Conservation (phyloP, 2,329 filamentous ascomycete species). For the Fusarium setosum region DNA sequence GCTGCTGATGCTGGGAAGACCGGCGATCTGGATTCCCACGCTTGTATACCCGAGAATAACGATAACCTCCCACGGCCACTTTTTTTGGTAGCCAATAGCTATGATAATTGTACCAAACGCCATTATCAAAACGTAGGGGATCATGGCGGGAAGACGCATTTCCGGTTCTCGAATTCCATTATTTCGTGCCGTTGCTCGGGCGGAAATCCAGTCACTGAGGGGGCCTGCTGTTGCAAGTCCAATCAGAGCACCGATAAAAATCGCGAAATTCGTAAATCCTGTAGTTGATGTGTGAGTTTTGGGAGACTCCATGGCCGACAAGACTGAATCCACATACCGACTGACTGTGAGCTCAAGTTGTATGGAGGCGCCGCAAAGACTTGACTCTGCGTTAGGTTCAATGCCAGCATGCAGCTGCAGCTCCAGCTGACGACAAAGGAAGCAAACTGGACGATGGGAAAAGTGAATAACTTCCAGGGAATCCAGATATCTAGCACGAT, state of each 20-base stretch:
- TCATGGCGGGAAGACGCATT: slow-evolving; percentile 52
- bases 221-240: slow-evolving; percentile 56
- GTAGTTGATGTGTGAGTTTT: not conserved
- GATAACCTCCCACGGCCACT: slow-evolving; percentile 61
- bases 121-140: not conserved
- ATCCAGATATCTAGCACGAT: not conserved
- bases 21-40: slow-evolving; percentile 50
- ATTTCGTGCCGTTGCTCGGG: slow-evolving; percentile 53
- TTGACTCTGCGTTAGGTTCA: slow-evolving; percentile 19
- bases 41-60: slow-evolving; percentile 59
- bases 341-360: slow-evolving; percentile 16
- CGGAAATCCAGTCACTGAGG: slow-evolving; percentile 57
- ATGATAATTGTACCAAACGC: slow-evolving; percentile 49
- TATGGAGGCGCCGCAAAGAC: slow-evolving; percentile 22
- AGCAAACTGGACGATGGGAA: slow-evolving; percentile 17
- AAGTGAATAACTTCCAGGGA: slow-evolving; percentile 2
- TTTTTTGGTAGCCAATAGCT: slow-evolving; percentile 55
- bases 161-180: slow-evolving; percentile 60
- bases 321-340: not conserved
- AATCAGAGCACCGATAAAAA: slow-evolving; percentile 54
- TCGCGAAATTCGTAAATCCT: slow-evolving; percentile 61
- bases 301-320: too few species aligned
- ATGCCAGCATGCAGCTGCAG: slow-evolving; percentile 12
- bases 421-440: slow-evolving; percentile 18
- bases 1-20: slow-evolving; percentile 67